These are phyloP conservation scores for Erysimum pusillum DNA, from an alignment of 441 rosid species.

Conservation along the genomic window DNA sequence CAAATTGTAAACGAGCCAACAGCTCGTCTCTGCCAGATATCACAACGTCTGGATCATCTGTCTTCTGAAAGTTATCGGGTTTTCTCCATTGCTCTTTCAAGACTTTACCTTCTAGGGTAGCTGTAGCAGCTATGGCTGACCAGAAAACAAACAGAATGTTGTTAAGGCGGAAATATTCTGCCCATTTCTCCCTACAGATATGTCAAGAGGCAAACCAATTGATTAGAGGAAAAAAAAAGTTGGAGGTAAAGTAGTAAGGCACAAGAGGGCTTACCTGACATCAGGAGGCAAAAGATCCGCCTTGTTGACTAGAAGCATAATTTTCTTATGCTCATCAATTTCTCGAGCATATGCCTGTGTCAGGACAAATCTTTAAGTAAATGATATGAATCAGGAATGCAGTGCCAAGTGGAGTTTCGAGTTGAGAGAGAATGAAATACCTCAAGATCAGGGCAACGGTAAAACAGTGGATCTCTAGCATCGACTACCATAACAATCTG, in stretches of 20 bases:
- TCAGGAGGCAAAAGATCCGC: conserved; percentile 88
- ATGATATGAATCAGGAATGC: conserved; percentile 7
- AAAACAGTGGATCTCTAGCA: conserved; percentile 92
- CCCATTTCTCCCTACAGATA: conserved; percentile 81
- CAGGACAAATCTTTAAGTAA: conserved; percentile 32
- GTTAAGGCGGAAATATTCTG: conserved; percentile 67
- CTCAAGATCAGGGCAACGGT: conserved; percentile 98
- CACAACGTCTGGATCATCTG: conserved; percentile 66
- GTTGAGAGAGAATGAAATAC: conserved; percentile 54
- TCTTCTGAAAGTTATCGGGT: conserved; percentile 43
- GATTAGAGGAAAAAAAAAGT: conserved; percentile 11
- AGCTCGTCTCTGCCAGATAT: conserved; percentile 86
- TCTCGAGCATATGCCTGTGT: conserved; percentile 82
- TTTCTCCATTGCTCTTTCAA: conserved; percentile 52
- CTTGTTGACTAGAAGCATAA: conserved; percentile 92
- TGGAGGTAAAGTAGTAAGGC: conserved; percentile 2
- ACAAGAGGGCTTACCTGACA: conserved; percentile 62
- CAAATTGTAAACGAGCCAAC: conserved; percentile 71
- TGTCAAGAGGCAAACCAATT: conserved; percentile 16
- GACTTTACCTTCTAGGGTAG: conserved; percentile 76
- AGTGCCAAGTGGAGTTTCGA: conserved; percentile 18
- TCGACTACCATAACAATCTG: conserved; percentile 99
- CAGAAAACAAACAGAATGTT: conserved; percentile 82
- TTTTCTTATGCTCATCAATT: conserved; percentile 76
- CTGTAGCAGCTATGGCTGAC: conserved; percentile 96